phyloP scores from a whole-genome alignment of 2,329 filamentous ascomycete species.

The Thelonectria blattea region DNA sequence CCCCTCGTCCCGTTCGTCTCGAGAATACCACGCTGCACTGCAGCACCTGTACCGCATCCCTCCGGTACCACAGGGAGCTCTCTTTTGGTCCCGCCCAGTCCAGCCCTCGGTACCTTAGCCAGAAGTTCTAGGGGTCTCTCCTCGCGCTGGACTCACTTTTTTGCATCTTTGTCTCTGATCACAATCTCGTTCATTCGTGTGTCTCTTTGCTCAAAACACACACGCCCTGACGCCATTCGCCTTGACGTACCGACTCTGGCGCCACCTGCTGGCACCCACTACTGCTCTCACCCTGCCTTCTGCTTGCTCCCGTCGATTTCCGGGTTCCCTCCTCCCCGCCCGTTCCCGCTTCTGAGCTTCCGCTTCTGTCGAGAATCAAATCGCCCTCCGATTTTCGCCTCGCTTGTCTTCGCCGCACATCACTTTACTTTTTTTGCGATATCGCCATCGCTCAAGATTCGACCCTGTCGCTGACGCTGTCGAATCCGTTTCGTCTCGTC shows the following conservation, averaged over 20 bases:
- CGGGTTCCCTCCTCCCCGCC: slow-evolving; percentile 19
- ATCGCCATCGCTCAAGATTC: slow-evolving; percentile 5
- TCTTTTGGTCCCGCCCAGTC: not conserved
- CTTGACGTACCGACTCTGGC: slow-evolving; percentile 6
- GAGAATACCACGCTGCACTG: not conserved
- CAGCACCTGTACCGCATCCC: not conserved
- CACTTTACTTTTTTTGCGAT: slow-evolving; percentile 5
- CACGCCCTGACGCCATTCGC: slow-evolving; percentile 4
- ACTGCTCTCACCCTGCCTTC: slow-evolving; percentile 3
- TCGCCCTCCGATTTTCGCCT: slow-evolving; percentile 12
- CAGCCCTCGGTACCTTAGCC: not conserved
- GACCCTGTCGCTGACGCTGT: slow-evolving; percentile 9
- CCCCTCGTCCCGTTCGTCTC: not conserved
- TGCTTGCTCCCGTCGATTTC: slow-evolving; percentile 18
- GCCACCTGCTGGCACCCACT: slow-evolving; percentile 18
- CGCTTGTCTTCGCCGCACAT: slow-evolving; percentile 2
- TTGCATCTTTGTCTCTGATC: slow-evolving; percentile 8
- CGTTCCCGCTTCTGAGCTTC: slow-evolving; percentile 16
- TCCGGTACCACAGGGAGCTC: not conserved
- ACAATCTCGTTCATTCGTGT: slow-evolving; percentile 9
- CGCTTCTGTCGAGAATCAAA: slow-evolving; percentile 12
- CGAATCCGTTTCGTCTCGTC: not conserved
- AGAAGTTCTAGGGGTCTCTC: slow-evolving; percentile 3
- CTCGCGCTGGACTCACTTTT: slow-evolving; percentile 8
- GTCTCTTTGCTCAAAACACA: slow-evolving; percentile 3